Conservation (phyloP, 495 filamentous ascomycete genomes). For the Emericellopsis terricola region DNA sequence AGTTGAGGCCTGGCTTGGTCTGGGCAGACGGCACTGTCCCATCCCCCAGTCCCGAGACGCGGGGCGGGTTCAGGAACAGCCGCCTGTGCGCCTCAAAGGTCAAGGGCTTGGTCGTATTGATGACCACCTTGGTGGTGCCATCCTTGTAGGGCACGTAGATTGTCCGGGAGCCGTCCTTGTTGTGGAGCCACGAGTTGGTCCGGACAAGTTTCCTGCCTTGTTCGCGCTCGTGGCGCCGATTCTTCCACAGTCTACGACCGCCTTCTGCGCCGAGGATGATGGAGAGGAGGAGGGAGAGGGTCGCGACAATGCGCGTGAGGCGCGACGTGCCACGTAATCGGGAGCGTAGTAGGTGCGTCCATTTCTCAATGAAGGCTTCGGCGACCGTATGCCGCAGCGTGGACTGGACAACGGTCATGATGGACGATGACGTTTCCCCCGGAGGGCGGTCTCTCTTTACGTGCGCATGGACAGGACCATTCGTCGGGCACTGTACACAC, state of each 20-base stretch:
- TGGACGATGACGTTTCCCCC: not conserved
- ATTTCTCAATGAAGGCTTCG: constrained; percentile 48
- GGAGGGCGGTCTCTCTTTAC: not conserved
- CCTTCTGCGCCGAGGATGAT: constrained; percentile 65
- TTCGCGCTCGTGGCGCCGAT: constrained; percentile 54
- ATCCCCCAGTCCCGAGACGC: constrained; percentile 56
- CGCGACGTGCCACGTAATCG: constrained; percentile 43
- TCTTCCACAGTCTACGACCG: constrained; percentile 52
- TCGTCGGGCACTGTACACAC: not conserved
- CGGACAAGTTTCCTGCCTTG: constrained; percentile 62
- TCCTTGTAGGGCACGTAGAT: constrained; percentile 88
- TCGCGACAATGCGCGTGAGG: constrained; percentile 51
- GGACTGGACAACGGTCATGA: constrained; percentile 67
- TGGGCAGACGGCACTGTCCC: constrained; percentile 70
- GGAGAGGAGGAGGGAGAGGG: constrained; percentile 51
- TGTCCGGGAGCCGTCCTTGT: constrained; percentile 84
- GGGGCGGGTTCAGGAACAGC: constrained; percentile 79
- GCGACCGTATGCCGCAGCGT: constrained; percentile 47
- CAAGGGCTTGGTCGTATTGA: constrained; percentile 77
- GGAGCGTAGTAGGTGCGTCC: constrained; percentile 39
- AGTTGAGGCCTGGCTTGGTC: constrained; percentile 84
- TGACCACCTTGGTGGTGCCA: constrained; percentile 76
- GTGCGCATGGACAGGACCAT: not conserved
- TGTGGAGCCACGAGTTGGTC: constrained; percentile 77
- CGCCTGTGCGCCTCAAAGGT: constrained; percentile 94